A percentile compares a stretch with the other conserved stretches of the same genome.
Conservation (phyloP, 306 rosid species). For the peach (Prunus persica) region Prunus_persica_NCBIv2 NC_034009.1:22433501-22434000, state of each 20-base stretch:
- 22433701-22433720: neutral
- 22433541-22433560: neutral
- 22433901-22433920: neutral
- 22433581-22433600: neutral
- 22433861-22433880: neutral
- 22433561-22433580: neutral
- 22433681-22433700: neutral
- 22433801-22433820: neutral
- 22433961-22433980: neutral
- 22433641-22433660: slow-evolving; percentile 9
- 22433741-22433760: neutral
- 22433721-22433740: neutral
- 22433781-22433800: neutral
- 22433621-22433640: neutral
- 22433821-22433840: neutral
- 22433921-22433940: slow-evolving; percentile 12
- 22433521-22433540: slow-evolving; percentile 17
- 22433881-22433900: neutral
- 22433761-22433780: neutral
- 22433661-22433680: neutral
- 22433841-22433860: neutral
- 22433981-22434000: neutral
- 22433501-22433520: neutral
- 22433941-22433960: neutral
- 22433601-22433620: neutral